Percentiles rank a stretch among this genome's conserved stretches.
These are phyloP conservation scores for Lenzites betulinus DNA, from an alignment of 768 basidiomycete genomes.

Conservation along the genomic window DNA sequence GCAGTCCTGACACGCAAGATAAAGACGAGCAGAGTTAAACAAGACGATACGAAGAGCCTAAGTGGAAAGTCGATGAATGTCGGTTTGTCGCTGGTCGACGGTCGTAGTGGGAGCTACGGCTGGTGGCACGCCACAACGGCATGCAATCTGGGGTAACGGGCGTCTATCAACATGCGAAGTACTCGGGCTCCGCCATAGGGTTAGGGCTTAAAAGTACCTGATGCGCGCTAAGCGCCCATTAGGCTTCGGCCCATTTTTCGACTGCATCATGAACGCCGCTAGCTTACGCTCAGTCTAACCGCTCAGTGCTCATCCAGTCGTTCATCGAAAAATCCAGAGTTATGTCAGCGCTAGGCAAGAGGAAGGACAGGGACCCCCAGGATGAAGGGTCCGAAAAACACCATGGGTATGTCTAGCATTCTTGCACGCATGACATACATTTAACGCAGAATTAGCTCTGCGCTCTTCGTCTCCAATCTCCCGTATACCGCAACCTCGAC, in stretches of 20 bases:
- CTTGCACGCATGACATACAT: neutral
- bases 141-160: neutral
- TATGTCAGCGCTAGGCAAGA: constrained; percentile 22
- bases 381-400: constrained; percentile 6
- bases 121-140: constrained; percentile 12
- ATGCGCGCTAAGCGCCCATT: too few relatives aligned
- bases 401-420: constrained; percentile 17
- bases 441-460: constrained; percentile 52
- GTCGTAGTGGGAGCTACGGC: too few relatives aligned
- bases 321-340: too few relatives aligned
- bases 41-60: too few relatives aligned
- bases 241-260: too few relatives aligned
- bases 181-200: neutral
- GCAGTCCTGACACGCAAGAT: too few relatives aligned
- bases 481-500: constrained; percentile 89
- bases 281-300: neutral
- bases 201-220: too few relatives aligned
- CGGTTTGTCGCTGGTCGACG: too few relatives aligned
- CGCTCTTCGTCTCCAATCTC: constrained; percentile 91
- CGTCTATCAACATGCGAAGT: too few relatives aligned
- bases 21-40: too few relatives aligned
- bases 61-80: too few relatives aligned
- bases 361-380: constrained; percentile 21
- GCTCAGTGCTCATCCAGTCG: neutral
- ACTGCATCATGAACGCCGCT: too few relatives aligned